Conservation (phyloP, 176 grass and related monocot species). For the Chloris gayana region DNA sequence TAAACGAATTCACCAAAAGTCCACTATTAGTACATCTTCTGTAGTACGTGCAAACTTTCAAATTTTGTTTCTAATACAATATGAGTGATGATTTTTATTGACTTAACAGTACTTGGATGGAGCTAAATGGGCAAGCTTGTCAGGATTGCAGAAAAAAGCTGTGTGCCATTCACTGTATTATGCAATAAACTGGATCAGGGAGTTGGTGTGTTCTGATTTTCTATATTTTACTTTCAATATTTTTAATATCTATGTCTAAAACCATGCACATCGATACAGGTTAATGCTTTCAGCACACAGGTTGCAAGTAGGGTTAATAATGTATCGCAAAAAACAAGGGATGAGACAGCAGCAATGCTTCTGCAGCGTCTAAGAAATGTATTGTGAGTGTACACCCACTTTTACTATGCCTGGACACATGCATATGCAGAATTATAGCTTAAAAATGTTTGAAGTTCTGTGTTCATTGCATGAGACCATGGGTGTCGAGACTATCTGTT, state of each 20-base stretch:
- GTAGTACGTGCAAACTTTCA: neutral
- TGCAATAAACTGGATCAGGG: conserved; percentile 96
- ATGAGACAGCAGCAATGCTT: conserved; percentile 71
- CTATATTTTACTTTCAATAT: conserved; percentile 13
- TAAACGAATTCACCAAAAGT: neutral
- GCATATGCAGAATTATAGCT: conserved; percentile 25
- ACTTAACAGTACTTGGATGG: conserved; percentile 67
- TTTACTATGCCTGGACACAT: conserved; percentile 20
- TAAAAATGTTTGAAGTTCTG: conserved; percentile 21
- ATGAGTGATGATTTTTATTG: conserved; percentile 26
- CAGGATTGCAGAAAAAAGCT: conserved; percentile 68
- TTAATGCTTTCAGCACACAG: conserved; percentile 91
- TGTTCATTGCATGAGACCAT: conserved; percentile 21
- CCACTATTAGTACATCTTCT: conserved; percentile 22
- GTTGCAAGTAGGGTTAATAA: conserved; percentile 61
- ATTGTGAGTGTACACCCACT: conserved; percentile 58
- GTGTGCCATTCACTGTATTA: conserved; percentile 82
- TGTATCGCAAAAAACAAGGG: conserved; percentile 57
- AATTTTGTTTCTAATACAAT: conserved; percentile 29
- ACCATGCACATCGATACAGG: conserved; percentile 59
- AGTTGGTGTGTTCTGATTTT: conserved; percentile 68
- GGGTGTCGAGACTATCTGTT: neutral
- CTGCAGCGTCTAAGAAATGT: conserved; percentile 86
- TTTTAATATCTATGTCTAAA: conserved; percentile 35
- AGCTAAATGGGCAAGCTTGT: conserved; percentile 62